Evolutionary conservation across 2,329 filamentous ascomycete species (phyloP).

Genomic region (Ilyonectria mors-panacis): DNA sequence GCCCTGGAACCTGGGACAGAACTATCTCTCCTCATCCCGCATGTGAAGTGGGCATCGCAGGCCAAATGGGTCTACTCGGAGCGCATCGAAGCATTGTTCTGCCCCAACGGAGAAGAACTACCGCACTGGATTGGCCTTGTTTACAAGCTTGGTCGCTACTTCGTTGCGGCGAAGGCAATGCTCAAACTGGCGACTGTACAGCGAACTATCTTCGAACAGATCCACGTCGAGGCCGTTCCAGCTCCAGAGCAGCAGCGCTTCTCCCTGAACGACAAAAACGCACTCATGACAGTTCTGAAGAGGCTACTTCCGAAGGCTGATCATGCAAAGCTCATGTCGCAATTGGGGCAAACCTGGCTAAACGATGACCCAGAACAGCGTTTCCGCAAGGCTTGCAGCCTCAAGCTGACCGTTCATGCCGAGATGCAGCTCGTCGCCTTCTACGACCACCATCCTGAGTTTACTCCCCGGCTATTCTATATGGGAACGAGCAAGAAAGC

Average conservation of each 20-base stretch:
- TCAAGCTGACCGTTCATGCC: constrained; percentile 48
- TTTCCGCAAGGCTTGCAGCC: constrained; percentile 40
- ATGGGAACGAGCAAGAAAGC: constrained; percentile 54
- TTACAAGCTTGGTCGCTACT: constrained; percentile 50
- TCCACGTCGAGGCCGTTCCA: constrained; percentile 36
- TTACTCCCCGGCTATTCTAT: constrained; percentile 40
- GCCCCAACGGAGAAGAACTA: not conserved
- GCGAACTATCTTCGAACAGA: constrained; percentile 40
- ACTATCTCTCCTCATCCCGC: not conserved
- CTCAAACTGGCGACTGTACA: constrained; percentile 47
- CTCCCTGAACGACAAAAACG: not conserved
- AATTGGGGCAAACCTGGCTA: not conserved
- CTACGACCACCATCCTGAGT: constrained; percentile 47
- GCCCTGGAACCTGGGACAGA: not conserved
- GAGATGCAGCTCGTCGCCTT: constrained; percentile 52
- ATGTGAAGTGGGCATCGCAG: constrained; percentile 46
- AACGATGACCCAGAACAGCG: constrained; percentile 9
- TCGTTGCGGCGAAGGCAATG: constrained; percentile 46
- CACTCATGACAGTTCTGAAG: constrained; percentile 8
- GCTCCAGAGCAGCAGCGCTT: constrained; percentile 28
- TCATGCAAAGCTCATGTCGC: constrained; percentile 35
- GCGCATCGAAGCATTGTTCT: constrained; percentile 37
- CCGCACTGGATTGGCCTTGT: constrained; percentile 34
- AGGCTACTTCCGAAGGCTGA: not conserved
- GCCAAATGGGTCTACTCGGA: constrained; percentile 46